A percentile compares a stretch with the other conserved stretches of the same genome.
These are phyloP conservation scores for Coemansia sp. DNA, from an alignment of 192 early-diverging fungal species.

Conservation along the genomic window DNA sequence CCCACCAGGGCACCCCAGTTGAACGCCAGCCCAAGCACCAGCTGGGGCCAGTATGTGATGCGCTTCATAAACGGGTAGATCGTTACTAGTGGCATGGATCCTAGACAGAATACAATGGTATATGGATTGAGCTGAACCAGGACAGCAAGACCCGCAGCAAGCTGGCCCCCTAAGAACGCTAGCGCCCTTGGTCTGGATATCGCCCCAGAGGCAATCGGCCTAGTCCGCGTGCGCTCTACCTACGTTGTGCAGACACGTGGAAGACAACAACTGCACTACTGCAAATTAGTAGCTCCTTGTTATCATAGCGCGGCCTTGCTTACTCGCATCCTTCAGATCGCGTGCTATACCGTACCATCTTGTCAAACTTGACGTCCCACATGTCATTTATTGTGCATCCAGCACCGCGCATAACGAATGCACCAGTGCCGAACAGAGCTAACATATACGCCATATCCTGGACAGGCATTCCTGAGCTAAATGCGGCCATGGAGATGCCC, in stretches of 20 bases:
- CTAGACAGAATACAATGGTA: conserved; percentile 83
- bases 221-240: conserved; percentile 78
- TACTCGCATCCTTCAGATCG: neutral
- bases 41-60: conserved; percentile 94
- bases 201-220: conserved; percentile 83
- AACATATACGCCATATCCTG: conserved; percentile 66
- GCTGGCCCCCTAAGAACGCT: conserved; percentile 78
- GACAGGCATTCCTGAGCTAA: conserved; percentile 56
- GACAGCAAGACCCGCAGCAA: conserved; percentile 79
- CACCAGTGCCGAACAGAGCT: conserved; percentile 82
- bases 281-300: neutral
- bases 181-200: conserved; percentile 71
- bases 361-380: conserved; percentile 93
- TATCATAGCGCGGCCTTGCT: too few species aligned
- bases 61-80: conserved; percentile 96
- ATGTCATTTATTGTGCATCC: conserved; percentile 98
- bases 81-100: conserved; percentile 75
- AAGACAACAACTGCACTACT: neutral
- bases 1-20: conserved; percentile 95
- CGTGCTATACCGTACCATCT: conserved; percentile 37
- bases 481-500: conserved; percentile 76
- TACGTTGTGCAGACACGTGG: conserved; percentile 4
- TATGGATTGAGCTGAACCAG: conserved; percentile 89
- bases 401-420: conserved; percentile 92
- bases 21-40: conserved; percentile 85